A percentile compares a stretch with the other conserved stretches of the same genome.
These are phyloP conservation scores for Rubroshorea leprosula DNA, from an alignment of 345 rosid genomes.

Conservation along the genomic window DNA sequence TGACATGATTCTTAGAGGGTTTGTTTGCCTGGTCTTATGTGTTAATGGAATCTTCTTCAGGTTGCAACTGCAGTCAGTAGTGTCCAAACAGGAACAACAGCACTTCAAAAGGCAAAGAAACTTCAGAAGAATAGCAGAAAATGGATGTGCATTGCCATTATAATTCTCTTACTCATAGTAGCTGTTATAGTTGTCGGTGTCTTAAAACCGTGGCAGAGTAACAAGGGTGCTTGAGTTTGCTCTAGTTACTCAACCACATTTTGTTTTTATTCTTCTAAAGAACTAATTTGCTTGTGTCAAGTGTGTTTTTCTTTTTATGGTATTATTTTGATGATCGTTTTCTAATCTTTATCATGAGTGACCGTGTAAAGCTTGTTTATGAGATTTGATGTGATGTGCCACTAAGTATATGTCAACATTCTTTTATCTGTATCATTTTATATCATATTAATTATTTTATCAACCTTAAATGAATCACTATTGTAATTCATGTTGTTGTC, in stretches of 20 bases:
- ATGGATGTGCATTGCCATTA: slow-evolving; percentile 44
- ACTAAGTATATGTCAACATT: too few relatives aligned
- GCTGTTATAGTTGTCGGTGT: slow-evolving; percentile 38
- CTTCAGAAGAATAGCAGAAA: slow-evolving; percentile 36
- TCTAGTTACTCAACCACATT: slow-evolving; percentile 8
- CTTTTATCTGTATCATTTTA: too few relatives aligned
- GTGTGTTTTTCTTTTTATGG: background rate
- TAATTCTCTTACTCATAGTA: slow-evolving; percentile 37
- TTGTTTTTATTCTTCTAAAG: background rate
- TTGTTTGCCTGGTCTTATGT: slow-evolving; percentile 7
- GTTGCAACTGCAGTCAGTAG: slow-evolving; percentile 41
- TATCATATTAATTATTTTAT: too few relatives aligned
- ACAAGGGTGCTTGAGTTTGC: slow-evolving; percentile 27
- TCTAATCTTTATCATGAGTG: background rate
- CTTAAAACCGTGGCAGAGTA: slow-evolving; percentile 36
- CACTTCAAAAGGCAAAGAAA: slow-evolving; percentile 38
- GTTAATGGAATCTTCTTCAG: slow-evolving; percentile 29
- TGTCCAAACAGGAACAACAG: slow-evolving; percentile 37
- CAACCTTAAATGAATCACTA: too few relatives aligned
- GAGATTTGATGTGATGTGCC: too few relatives aligned
- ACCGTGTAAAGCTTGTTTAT: slow-evolving; percentile 9
- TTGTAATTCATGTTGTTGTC: too few relatives aligned
- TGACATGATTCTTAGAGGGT: background rate
- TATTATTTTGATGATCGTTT: background rate
- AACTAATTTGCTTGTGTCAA: background rate